Evolutionary conservation across 208 protist species (phyloP).

Genomic region (Leishmania lainsoni): DNA sequence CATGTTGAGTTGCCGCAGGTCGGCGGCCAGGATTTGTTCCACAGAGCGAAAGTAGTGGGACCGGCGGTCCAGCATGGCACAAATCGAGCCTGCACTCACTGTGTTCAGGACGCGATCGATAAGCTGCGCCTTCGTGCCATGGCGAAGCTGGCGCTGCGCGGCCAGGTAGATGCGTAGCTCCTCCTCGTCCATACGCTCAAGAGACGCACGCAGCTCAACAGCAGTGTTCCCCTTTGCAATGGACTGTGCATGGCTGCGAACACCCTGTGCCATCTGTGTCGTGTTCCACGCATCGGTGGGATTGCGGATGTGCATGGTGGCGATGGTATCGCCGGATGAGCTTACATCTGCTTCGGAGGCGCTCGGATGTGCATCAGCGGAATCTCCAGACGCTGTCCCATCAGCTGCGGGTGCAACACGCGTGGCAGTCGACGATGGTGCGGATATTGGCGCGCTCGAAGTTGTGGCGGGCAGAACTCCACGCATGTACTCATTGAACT

Average conservation of each 20-base stretch:
- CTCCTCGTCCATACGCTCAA: slow-evolving; percentile 79
- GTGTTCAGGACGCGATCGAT: slow-evolving; percentile 69
- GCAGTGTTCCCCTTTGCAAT: slow-evolving; percentile 35
- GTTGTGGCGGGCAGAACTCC: slow-evolving; percentile 55
- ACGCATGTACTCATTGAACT: slow-evolving; percentile 87
- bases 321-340: slow-evolving; percentile 2
- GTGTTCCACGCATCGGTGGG: slow-evolving; percentile 82
- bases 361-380: background rate
- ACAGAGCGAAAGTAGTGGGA: slow-evolving; percentile 89
- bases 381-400: background rate
- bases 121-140: slow-evolving; percentile 74
- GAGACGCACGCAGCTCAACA: slow-evolving; percentile 38
- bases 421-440: background rate
- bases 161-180: slow-evolving; percentile 91
- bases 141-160: slow-evolving; percentile 79
- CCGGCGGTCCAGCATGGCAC: slow-evolving; percentile 80
- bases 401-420: background rate
- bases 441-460: background rate
- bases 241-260: slow-evolving; percentile 32
- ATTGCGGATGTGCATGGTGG: slow-evolving; percentile 82
- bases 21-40: slow-evolving; percentile 68
- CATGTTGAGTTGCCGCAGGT: slow-evolving; percentile 58
- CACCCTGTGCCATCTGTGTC: slow-evolving; percentile 61
- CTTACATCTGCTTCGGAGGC: background rate
- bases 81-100: slow-evolving; percentile 60